These are phyloP conservation scores for Suillus cothurnatus DNA, from an alignment of 768 basidiomycete genomes.

Conservation along the genomic window DNA sequence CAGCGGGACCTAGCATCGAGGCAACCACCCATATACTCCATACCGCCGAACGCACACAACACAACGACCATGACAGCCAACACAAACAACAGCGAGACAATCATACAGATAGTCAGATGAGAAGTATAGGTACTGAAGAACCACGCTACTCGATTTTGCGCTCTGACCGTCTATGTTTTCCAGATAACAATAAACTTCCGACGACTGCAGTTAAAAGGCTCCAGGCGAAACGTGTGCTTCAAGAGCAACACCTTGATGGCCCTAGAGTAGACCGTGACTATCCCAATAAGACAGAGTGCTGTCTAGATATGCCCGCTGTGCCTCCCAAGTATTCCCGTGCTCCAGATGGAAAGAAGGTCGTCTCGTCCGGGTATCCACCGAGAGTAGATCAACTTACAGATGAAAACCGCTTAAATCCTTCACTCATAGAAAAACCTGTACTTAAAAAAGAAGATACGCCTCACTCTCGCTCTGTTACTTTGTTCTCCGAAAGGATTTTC, in stretches of 20 bases:
- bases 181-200: neutral
- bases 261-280: neutral
- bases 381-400: neutral
- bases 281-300: neutral
- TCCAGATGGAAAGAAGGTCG: neutral
- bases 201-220: neutral
- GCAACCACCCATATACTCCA: neutral
- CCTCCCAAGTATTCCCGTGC: conserved; percentile 1
- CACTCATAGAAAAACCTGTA: neutral
- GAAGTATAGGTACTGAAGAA: neutral
- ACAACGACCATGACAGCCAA: neutral
- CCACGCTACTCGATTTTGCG: neutral
- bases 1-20: neutral
- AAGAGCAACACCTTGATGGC: neutral
- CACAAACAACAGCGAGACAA: neutral
- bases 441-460: neutral
- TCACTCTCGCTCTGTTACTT: neutral
- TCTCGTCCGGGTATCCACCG: neutral
- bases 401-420: neutral
- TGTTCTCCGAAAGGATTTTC: neutral
- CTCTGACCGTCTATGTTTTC: neutral
- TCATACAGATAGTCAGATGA: neutral
- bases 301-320: neutral
- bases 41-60: neutral
- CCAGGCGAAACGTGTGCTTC: neutral